phyloP scores from a whole-genome alignment of 306 rosid genomes.

The Trichosanthes truncata region DNA sequence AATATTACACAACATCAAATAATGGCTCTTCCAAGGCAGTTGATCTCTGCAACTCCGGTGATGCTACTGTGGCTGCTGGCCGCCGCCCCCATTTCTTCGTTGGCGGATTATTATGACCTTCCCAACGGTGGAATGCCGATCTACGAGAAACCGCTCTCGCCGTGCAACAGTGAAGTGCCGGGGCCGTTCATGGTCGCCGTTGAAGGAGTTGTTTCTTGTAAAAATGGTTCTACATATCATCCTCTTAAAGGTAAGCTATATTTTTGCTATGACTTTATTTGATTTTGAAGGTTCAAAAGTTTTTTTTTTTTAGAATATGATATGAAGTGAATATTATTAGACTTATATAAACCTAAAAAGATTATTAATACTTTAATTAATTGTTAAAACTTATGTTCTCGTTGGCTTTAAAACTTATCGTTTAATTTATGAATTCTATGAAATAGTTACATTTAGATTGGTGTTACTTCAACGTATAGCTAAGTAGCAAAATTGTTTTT shows the following conservation, averaged over 20 bases:
- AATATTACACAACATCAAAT: not conserved
- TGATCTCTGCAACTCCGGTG: not conserved
- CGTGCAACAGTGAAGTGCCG: not conserved
- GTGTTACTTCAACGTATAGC: too few species aligned
- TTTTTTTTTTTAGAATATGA: too few species aligned
- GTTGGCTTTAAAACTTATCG: too few species aligned
- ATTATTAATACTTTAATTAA: too few species aligned
- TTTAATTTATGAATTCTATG: too few species aligned
- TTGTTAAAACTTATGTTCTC: too few species aligned
- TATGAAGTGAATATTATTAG: too few species aligned
- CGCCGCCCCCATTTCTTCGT: not conserved
- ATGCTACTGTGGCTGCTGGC: not conserved
- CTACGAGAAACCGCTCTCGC: not conserved
- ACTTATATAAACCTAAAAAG: too few species aligned
- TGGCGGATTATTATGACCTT: not conserved
- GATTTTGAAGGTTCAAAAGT: too few species aligned
- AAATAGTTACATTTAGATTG: too few species aligned
- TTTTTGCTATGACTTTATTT: too few species aligned
- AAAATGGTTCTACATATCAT: not conserved
- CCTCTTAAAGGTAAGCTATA: not conserved
- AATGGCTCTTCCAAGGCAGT: not conserved
- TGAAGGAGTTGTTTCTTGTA: constrained; percentile 6
- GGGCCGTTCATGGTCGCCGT: not conserved
- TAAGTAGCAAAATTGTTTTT: too few species aligned
- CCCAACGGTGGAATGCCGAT: not conserved